Conservation (phyloP, 1,284 basidiomycete genomes). For the Sanghuangporus baumii region DNA sequence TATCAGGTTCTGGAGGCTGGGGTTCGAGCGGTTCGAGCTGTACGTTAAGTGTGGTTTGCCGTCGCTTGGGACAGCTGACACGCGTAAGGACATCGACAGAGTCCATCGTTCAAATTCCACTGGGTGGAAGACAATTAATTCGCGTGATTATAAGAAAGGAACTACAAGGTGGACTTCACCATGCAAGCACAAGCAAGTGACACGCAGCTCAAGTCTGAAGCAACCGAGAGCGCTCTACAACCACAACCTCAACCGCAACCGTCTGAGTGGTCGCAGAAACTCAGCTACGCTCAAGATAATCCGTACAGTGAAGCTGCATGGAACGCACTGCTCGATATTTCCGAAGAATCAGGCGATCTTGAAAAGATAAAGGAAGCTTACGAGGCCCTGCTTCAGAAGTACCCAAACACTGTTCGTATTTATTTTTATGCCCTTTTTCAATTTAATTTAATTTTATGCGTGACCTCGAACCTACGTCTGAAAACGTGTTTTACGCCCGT, state of each 20-base stretch:
- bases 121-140: background rate
- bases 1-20: background rate
- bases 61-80: background rate
- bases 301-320: conserved; percentile 63
- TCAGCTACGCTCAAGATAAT: conserved; percentile 41
- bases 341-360: conserved; percentile 61
- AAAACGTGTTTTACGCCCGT: conserved; percentile 19
- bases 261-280: conserved; percentile 46
- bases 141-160: background rate
- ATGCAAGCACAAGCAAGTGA: conserved; percentile 8
- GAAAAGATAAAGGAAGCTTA: conserved; percentile 66
- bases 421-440: conserved; percentile 12
- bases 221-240: background rate
- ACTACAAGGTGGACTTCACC: background rate
- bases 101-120: background rate
- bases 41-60: no score
- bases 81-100: background rate
- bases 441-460: conserved; percentile 4
- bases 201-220: background rate
- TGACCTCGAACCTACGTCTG: background rate
- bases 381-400: conserved; percentile 68
- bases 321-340: conserved; percentile 61
- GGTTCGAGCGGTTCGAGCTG: no score
- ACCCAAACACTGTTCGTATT: conserved; percentile 70
- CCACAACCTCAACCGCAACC: conserved; percentile 5